A percentile compares a stretch with the other conserved stretches of the same genome.
phyloP scores from a whole-genome alignment of 768 basidiomycete genomes.

The Pleurotus platypus region DNA sequence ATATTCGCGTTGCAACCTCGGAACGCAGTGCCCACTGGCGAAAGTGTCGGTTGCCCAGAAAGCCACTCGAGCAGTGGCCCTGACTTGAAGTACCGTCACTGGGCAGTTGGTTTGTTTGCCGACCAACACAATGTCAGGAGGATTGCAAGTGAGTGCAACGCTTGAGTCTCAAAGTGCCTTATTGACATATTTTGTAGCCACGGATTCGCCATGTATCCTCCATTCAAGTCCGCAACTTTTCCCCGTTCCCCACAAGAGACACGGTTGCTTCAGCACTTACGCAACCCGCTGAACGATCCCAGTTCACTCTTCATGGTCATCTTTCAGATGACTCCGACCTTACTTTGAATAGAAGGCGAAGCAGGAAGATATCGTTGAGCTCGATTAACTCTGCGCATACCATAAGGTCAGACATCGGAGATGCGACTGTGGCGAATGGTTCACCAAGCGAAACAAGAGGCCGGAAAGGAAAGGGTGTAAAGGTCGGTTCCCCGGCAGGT shows the following conservation, averaged over 20 bases:
- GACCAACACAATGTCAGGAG: not conserved
- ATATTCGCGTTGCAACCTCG: no score
- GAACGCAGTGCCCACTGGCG: no score
- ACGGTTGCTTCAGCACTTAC: slow-evolving; percentile 70
- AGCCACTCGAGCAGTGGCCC: not conserved
- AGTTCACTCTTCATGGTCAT: slow-evolving; percentile 53
- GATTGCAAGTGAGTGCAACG: slow-evolving; percentile 7
- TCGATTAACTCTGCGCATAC: slow-evolving; percentile 50
- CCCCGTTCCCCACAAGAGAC: slow-evolving; percentile 82
- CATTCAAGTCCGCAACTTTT: slow-evolving; percentile 75
- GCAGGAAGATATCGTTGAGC: slow-evolving; percentile 56
- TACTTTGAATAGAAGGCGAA: slow-evolving; percentile 52
- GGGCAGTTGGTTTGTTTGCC: not conserved
- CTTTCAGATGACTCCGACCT: slow-evolving; percentile 71
- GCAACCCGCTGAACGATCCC: slow-evolving; percentile 60
- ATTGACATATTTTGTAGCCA: slow-evolving; percentile 36
- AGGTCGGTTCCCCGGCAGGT: slow-evolving; percentile 31
- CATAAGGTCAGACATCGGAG: slow-evolving; percentile 36
- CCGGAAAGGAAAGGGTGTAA: slow-evolving; percentile 44
- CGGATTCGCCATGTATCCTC: slow-evolving; percentile 71
- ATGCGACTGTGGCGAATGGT: slow-evolving; percentile 19
- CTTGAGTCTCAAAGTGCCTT: slow-evolving; percentile 6
- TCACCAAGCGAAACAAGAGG: slow-evolving; percentile 26
- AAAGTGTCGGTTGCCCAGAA: no score
- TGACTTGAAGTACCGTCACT: not conserved